Conservation (phyloP, 75 land plant genomes). For the Picea sitchensis region DNA sequence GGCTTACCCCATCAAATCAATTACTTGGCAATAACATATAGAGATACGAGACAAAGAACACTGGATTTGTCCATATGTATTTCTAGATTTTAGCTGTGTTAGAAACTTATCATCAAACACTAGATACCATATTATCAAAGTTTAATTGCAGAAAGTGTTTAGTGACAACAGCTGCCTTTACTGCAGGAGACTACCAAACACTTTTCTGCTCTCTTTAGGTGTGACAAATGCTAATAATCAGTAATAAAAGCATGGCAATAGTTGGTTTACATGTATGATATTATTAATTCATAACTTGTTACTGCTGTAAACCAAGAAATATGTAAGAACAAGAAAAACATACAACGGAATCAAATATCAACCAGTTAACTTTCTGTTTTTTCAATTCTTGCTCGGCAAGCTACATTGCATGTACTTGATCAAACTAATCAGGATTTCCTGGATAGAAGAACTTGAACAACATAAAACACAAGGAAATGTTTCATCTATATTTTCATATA, state of each 20-base stretch:
- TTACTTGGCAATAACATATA: background rate
- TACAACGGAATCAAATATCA: background rate
- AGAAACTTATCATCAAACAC: too few species aligned
- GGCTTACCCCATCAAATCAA: background rate
- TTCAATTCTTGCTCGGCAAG: background rate
- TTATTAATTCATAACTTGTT: too few species aligned
- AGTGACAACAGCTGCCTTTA: background rate
- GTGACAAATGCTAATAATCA: background rate
- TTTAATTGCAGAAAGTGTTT: background rate
- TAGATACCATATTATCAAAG: background rate
- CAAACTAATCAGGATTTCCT: background rate
- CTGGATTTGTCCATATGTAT: background rate
- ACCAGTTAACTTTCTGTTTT: background rate
- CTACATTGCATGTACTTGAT: background rate
- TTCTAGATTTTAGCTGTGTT: too few species aligned
- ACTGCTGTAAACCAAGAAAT: background rate
- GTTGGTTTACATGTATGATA: background rate
- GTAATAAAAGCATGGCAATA: background rate
- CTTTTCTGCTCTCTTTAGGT: background rate
- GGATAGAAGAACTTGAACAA: background rate
- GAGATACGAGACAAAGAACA: background rate
- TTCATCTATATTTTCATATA: background rate
- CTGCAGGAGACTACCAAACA: background rate
- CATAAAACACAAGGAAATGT: background rate
- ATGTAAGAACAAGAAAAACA: background rate